A percentile compares a stretch with the other conserved stretches of the same genome.
phyloP scores from a whole-genome alignment of 768 basidiomycete genomes.

The Clitopilus hobsonii region DNA sequence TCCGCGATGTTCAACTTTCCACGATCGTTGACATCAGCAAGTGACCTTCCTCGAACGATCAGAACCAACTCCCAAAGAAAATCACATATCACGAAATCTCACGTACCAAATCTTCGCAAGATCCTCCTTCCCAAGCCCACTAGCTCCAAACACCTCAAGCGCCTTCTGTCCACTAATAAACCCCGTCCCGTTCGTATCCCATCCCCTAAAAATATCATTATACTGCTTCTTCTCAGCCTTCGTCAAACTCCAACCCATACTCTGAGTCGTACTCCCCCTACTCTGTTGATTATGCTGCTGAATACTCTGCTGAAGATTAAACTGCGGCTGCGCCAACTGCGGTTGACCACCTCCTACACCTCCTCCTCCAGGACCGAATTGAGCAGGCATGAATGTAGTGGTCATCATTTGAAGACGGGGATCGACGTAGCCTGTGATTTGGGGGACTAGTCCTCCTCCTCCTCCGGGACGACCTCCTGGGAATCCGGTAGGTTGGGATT shows the following conservation, averaged over 20 bases:
- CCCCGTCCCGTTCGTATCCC: constrained; percentile 78
- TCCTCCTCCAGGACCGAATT: too few relatives aligned
- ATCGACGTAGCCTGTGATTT: constrained; percentile 77
- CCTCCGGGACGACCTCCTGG: constrained; percentile 33
- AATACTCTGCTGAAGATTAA: constrained; percentile 77
- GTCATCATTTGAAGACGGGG: constrained; percentile 86
- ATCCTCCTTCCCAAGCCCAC: constrained; percentile 85
- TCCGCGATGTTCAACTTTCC: constrained; percentile 95
- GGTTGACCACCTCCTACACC: too few relatives aligned
- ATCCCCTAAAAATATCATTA: constrained; percentile 94
- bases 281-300: constrained; percentile 81
- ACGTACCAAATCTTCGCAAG: constrained; percentile 89
- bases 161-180: constrained; percentile 86
- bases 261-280: constrained; percentile 58
- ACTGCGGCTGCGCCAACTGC: constrained; percentile 63
- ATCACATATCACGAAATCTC: background rate
- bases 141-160: constrained; percentile 90
- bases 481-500: constrained; percentile 59
- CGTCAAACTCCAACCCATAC: constrained; percentile 81
- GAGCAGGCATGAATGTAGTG: constrained; percentile 85
- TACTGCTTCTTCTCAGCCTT: constrained; percentile 95
- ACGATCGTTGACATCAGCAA: constrained; percentile 90
- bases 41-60: constrained; percentile 52
- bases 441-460: constrained; percentile 52
- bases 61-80: constrained; percentile 3